phyloP scores from a whole-genome alignment of 169 alveolate species.

The Eimeria maxima region DNA sequence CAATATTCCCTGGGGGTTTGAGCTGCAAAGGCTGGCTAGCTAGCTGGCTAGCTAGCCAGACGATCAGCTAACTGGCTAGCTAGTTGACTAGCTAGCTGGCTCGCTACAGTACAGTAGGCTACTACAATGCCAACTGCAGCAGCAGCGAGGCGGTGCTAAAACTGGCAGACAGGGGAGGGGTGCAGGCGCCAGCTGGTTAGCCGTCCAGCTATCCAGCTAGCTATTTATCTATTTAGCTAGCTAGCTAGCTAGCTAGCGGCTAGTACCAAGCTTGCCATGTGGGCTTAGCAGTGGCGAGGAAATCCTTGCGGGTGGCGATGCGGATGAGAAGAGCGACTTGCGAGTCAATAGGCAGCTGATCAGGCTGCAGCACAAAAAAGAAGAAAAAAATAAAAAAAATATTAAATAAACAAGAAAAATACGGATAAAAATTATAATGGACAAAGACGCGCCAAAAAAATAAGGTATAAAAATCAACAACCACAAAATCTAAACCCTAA shows the following conservation, averaged over 20 bases:
- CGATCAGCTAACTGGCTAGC: not conserved
- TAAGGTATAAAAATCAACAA: not conserved
- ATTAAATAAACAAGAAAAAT: not conserved
- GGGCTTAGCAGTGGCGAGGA: slow-evolving; percentile 76
- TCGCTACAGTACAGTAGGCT: not conserved
- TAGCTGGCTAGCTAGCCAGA: not conserved
- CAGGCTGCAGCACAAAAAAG: slow-evolving; percentile 41
- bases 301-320: slow-evolving; percentile 68
- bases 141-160: not conserved
- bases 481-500: not conserved
- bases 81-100: not conserved
- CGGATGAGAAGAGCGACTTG: slow-evolving; percentile 73
- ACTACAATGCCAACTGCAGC: not conserved
- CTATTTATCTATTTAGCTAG: not conserved
- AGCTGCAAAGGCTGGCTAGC: not conserved
- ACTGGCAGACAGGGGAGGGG: not conserved
- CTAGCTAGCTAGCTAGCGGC: not conserved
- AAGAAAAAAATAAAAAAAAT: not conserved
- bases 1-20: not conserved
- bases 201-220: not conserved
- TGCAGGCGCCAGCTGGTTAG: not conserved
- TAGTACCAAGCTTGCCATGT: slow-evolving; percentile 84
- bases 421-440: too few species aligned
- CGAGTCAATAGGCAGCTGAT: slow-evolving; percentile 59
- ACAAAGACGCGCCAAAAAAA: not conserved